Base-by-base conservation (phyloP, 2,329 filamentous ascomycete genomes). In the Penicillium sp. region DNA sequence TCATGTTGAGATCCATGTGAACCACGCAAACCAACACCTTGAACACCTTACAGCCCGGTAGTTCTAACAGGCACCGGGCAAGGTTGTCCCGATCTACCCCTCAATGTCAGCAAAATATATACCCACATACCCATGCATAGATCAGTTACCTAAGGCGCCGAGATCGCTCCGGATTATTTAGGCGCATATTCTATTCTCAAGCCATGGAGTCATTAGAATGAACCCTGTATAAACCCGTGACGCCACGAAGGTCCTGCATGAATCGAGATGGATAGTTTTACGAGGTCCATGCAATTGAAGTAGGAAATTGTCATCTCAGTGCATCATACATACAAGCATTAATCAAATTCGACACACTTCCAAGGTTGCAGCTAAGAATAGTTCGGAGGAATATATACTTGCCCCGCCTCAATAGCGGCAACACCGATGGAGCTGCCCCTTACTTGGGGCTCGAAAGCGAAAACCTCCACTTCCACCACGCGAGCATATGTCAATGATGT, bases 401-500 rank as follows among this genome's bases (percentile, higher is more conserved):
- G 37, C 24, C 22, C 13, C 53, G 15, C 38, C 30, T 61, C 40
- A 26, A 61, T 50, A 61, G 59, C 42, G 59, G 58, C 53, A 56
- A 35, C 28, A 53, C 42, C 54, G 30, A 42, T 22, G 6, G 13
- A 37, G 42, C 10, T n/a, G 44, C 19, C 42, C 42, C 54, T 47
- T 47, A 28, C 42, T 9, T n/a, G 12, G 19, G 53, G 24, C 38
- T 30, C 13, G 38, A 9, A 6, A 17, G 24, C 22, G 12, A 19
- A n/a, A 6, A 28, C 28, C 53, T 49, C 30, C 22, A 33, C 30
- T 28, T 49, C 19, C 30, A 57, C 54, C 54, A 57, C 54, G 54
- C 28, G 54, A 15, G 35, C 33, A 2, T 33, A 40, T 47, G 35
- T 40, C 13, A 35, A 17, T 51, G 12, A 9, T 30, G 10, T 13